Evolutionary conservation across 352 stramenopile species (phyloP).

Genomic region (Phytopythium ostracodes): DNA sequence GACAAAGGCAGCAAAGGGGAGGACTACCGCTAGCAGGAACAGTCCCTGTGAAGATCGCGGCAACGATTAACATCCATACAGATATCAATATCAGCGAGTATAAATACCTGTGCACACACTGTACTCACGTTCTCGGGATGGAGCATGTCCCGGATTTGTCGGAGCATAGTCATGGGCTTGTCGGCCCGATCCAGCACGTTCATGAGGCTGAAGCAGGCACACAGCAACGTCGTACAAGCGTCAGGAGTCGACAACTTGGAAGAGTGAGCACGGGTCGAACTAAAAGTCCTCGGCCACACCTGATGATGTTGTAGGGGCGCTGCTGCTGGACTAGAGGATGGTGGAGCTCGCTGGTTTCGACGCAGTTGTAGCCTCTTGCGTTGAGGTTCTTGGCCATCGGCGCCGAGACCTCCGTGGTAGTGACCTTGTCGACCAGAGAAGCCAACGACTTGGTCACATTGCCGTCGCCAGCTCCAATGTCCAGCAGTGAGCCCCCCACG

Average conservation of each 20-base stretch:
- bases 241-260: slow-evolving; percentile 14
- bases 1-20: slow-evolving; percentile 80
- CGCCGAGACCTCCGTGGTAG: slow-evolving; percentile 68
- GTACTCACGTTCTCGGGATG: slow-evolving; percentile 48
- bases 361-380: slow-evolving; percentile 68
- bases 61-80: neutral
- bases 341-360: slow-evolving; percentile 65
- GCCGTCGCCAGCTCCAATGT: slow-evolving; percentile 81
- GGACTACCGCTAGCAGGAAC: slow-evolving; percentile 73
- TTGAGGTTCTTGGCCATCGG: slow-evolving; percentile 81
- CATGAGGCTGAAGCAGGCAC: slow-evolving; percentile 42
- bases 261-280: neutral
- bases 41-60: slow-evolving; percentile 34
- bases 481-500: slow-evolving; percentile 53
- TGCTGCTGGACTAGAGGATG: slow-evolving; percentile 61
- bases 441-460: slow-evolving; percentile 79
- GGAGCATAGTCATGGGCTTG: slow-evolving; percentile 75
- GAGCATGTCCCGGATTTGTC: slow-evolving; percentile 70
- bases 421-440: slow-evolving; percentile 67
- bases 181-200: slow-evolving; percentile 83
- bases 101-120: neutral
- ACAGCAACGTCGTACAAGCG: slow-evolving; percentile 59
- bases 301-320: slow-evolving; percentile 80
- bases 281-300: slow-evolving; percentile 22
- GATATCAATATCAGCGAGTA: neutral